A percentile compares a stretch with the other conserved stretches of the same genome.
Evolutionary conservation across 164 flowering plant genomes (phyloP).

Genomic region (Piper betle): DNA sequence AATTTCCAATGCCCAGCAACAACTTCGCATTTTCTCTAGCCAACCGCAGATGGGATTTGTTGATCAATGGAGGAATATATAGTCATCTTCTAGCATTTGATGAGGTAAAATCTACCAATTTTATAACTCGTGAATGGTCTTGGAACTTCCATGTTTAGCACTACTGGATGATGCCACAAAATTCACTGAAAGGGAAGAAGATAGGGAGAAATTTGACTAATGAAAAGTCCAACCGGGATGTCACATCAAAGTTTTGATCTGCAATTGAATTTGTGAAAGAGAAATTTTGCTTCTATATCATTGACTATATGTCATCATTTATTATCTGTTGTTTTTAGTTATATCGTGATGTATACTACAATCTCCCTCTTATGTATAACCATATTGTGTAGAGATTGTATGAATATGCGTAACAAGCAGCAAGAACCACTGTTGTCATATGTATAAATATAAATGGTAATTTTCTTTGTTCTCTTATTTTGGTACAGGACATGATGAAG

Average conservation of each 20-base stretch:
- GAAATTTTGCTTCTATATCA: too few relatives aligned
- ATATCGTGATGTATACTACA: too few relatives aligned
- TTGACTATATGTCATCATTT: too few relatives aligned
- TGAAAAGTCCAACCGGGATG: too few relatives aligned
- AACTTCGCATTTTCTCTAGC: constrained; percentile 70
- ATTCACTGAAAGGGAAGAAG: too few relatives aligned
- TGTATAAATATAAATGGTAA: not conserved
- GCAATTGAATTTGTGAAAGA: too few relatives aligned
- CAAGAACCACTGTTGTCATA: too few relatives aligned
- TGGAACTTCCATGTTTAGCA: not conserved
- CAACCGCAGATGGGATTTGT: constrained; percentile 71
- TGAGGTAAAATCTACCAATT: constrained; percentile 33
- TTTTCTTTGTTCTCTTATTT: not conserved
- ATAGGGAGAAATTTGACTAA: too few relatives aligned
- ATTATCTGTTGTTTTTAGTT: too few relatives aligned
- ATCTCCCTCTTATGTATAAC: too few relatives aligned
- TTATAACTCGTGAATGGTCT: not conserved
- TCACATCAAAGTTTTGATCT: too few relatives aligned
- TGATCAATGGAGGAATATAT: constrained; percentile 39
- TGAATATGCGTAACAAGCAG: too few relatives aligned
- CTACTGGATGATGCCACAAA: not conserved
- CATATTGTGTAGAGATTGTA: not conserved
- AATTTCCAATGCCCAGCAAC: constrained; percentile 88
- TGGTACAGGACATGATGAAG: constrained; percentile 70
- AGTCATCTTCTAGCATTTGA: constrained; percentile 52